Conservation (phyloP, 1,139 yeast genomes). For the Scheffersomyces insectosa region DNA sequence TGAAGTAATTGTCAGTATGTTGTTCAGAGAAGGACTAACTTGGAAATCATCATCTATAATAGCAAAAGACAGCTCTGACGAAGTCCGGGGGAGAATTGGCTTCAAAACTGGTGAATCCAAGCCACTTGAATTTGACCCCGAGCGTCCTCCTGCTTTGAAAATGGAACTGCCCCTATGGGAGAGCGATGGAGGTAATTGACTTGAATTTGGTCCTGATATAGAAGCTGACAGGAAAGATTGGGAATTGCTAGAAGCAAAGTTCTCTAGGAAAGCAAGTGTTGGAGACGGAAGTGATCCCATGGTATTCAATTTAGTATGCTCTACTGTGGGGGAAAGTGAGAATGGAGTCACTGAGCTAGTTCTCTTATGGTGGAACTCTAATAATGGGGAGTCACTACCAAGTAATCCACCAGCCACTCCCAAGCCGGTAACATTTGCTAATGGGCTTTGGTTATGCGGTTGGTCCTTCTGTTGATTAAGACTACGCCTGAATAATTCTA, state of each 20-base stretch:
- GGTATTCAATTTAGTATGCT: slow-evolving; percentile 23
- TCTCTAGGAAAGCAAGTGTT: slow-evolving; percentile 13
- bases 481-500: slow-evolving; percentile 41
- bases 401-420: slow-evolving; percentile 3
- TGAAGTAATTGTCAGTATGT: slow-evolving; percentile 29
- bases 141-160: slow-evolving; percentile 17
- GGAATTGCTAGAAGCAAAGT: slow-evolving; percentile 9
- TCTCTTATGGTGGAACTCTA: slow-evolving; percentile 34
- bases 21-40: slow-evolving; percentile 26
- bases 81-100: slow-evolving; percentile 49
- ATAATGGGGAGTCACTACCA: slow-evolving; percentile 30
- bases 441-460: slow-evolving; percentile 18
- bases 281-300: slow-evolving; percentile 14
- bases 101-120: slow-evolving; percentile 51
- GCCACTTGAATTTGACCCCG: slow-evolving; percentile 38
- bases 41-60: slow-evolving; percentile 49
- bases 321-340: slow-evolving; percentile 49
- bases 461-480: slow-evolving; percentile 19
- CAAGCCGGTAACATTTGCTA: slow-evolving; percentile 18
- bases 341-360: slow-evolving; percentile 48
- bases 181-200: slow-evolving; percentile 17
- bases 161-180: slow-evolving; percentile 11
- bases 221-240: slow-evolving; percentile 3
- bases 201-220: slow-evolving; percentile 8
- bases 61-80: slow-evolving; percentile 58